These are phyloP conservation scores for Podospora didyma DNA, from an alignment of 495 filamentous ascomycete genomes.

Conservation along the genomic window DNA sequence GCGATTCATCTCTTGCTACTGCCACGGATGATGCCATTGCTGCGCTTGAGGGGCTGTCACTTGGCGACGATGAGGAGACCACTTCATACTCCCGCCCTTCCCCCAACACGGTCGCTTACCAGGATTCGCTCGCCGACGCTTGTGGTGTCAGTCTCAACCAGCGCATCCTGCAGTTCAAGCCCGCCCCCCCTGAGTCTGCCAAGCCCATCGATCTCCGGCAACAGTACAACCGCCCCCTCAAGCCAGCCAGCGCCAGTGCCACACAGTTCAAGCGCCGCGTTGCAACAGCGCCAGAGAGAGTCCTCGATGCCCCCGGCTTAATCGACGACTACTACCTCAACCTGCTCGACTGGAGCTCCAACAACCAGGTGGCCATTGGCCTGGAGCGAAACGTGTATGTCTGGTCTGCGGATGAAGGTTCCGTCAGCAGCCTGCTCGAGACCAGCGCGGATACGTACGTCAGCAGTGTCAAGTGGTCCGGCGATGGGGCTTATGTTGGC, in stretches of 20 bases:
- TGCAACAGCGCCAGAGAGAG: constrained; percentile 90
- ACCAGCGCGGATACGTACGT: constrained; percentile 87
- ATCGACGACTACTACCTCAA: constrained; percentile 99
- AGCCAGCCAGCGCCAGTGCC: constrained; percentile 62
- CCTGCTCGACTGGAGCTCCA: constrained; percentile 93
- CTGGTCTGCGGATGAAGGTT: constrained; percentile 95
- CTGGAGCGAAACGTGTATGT: constrained; percentile 96
- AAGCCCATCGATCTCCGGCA: constrained; percentile 96
- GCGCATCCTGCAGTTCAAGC: constrained; percentile 98
- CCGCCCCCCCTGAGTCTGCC: constrained; percentile 89
- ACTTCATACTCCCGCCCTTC: constrained; percentile 68
- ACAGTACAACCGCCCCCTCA: constrained; percentile 96
- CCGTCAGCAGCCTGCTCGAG: constrained; percentile 83
- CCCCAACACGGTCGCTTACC: constrained; percentile 84
- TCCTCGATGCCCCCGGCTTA: constrained; percentile 93
- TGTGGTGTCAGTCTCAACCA: constrained; percentile 91
- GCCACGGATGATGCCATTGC: constrained; percentile 73
- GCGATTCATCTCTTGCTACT: constrained; percentile 61
- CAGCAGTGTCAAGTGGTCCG: constrained; percentile 97
- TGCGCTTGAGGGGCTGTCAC: constrained; percentile 71
- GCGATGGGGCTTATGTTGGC: constrained; percentile 92
- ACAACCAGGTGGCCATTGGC: constrained; percentile 96
- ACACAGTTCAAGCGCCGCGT: constrained; percentile 88
- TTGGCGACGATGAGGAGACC: constrained; percentile 53
- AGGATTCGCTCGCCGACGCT: constrained; percentile 85